Percentiles rank a stretch among this genome's conserved stretches.
These are phyloP conservation scores for Corymbia citriodora DNA, from an alignment of 441 rosid species.

Conservation along the genomic window DNA sequence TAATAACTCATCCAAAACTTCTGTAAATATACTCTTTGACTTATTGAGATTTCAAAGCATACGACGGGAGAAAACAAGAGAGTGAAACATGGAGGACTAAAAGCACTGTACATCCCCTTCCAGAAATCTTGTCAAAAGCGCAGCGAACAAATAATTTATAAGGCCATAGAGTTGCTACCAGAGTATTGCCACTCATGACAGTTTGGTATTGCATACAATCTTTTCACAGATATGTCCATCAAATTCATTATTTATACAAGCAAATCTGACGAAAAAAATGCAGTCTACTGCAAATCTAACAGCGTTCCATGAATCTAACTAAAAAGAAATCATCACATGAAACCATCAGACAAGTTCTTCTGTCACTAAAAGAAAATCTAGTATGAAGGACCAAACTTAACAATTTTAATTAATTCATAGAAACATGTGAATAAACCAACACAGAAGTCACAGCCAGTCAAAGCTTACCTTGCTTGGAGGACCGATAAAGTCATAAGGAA, in stretches of 20 bases:
- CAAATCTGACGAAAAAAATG: not conserved
- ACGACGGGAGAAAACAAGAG: not conserved
- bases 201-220: not conserved
- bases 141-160: not conserved
- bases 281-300: not conserved
- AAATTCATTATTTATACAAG: not conserved
- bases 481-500: slow-evolving; percentile 84
- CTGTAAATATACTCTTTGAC: not conserved
- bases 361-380: not conserved
- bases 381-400: not conserved
- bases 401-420: not conserved
- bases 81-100: not conserved
- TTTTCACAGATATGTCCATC: not conserved
- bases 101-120: not conserved
- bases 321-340: not conserved
- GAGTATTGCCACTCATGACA: not conserved
- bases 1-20: not conserved
- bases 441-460: not conserved
- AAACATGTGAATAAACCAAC: not conserved
- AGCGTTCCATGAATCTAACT: not conserved
- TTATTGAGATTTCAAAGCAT: not conserved
- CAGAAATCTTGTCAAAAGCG: not conserved
- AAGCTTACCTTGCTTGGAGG: slow-evolving; percentile 84
- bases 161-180: not conserved
- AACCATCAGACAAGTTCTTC: not conserved